Conservation (phyloP, 306 rosid species). For the Glycyrrhiza uralensis region DNA sequence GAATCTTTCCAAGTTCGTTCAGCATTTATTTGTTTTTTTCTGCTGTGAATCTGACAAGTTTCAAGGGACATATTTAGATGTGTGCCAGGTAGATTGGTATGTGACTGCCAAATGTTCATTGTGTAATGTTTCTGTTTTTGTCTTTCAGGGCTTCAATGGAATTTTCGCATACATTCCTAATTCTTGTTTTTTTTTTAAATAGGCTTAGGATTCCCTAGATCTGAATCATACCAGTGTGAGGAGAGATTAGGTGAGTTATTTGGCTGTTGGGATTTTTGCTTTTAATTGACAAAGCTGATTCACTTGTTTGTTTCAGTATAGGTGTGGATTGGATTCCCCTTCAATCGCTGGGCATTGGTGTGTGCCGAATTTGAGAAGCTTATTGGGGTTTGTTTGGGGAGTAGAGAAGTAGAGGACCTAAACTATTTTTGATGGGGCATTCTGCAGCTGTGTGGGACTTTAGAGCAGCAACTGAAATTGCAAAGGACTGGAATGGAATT, state of each 20-base stretch:
- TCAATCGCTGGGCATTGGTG: constrained; percentile 6
- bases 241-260: constrained; percentile 22
- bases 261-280: constrained; percentile 24
- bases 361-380: constrained; percentile 8
- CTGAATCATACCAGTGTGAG: constrained; percentile 36
- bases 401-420: constrained; percentile 21
- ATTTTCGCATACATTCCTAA: constrained; percentile 17
- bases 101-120: constrained; percentile 39
- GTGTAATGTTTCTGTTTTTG: constrained; percentile 35
- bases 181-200: constrained; percentile 1
- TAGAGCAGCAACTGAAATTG: constrained; percentile 65
- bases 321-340: constrained; percentile 27
- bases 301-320: constrained; percentile 17
- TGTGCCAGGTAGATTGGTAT: constrained; percentile 40
- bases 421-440: constrained; percentile 59
- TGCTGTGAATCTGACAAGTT: constrained; percentile 43
- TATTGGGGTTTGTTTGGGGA: not conserved
- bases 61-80: constrained; percentile 19
- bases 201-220: constrained; percentile 36
- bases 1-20: constrained; percentile 11
- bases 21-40: constrained; percentile 33
- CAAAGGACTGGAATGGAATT: constrained; percentile 79
- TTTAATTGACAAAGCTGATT: constrained; percentile 24
- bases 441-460: constrained; percentile 79
- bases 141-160: constrained; percentile 25